Evolutionary conservation across 305 asterid species (phyloP), one percentile per base, ranked within the genome.

Genomic region (Ilex paraguariensis): DNA sequence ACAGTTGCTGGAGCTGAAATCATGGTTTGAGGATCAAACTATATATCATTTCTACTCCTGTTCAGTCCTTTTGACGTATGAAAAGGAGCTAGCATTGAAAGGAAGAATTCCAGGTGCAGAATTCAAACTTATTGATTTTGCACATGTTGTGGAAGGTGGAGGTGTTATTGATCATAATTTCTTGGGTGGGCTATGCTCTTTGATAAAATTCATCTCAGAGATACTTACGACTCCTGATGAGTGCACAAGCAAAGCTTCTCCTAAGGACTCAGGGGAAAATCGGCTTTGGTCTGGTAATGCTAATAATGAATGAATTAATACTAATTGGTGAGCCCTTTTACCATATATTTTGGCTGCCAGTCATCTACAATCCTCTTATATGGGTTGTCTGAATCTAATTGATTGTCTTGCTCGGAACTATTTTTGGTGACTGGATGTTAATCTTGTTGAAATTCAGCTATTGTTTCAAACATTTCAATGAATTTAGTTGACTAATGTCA

Each of bases 1-100:
- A 14, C 85, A 80, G 55, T 67, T 82, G 31, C 64, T 79, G 68
- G 84, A 77, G 73, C 65, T 82, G 54, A 82, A 79, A 69, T 44
- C 86, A 44, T 82, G 86, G 86, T 80, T 83, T 67, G 84, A 74
- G 72, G 83, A 78, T 64, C 83, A 83, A 70, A 76, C 82, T 7
- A 50, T 45, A 48, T 76, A 67, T 66, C 87, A 74, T 65, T 81
- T 81, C 56, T 79, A 68, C 66, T 65, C 87, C 32, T 70, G 80
- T 70, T 79, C 85, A 11, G 49, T 77, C 58, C 81, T 72, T 33
- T 53, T 80, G 65, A 66, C 67, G 66, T 80, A 62, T 51, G 80
- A 82, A 59, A 75, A 77, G 59, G 79, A 66, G 75, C 71, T 64
- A 31, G 75, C 68, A 8, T 45, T 70, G 56, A 57, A 70, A 57